Evolutionary conservation across 768 basidiomycete genomes (phyloP).

Genomic region (Phlegmacium glaucopus): DNA sequence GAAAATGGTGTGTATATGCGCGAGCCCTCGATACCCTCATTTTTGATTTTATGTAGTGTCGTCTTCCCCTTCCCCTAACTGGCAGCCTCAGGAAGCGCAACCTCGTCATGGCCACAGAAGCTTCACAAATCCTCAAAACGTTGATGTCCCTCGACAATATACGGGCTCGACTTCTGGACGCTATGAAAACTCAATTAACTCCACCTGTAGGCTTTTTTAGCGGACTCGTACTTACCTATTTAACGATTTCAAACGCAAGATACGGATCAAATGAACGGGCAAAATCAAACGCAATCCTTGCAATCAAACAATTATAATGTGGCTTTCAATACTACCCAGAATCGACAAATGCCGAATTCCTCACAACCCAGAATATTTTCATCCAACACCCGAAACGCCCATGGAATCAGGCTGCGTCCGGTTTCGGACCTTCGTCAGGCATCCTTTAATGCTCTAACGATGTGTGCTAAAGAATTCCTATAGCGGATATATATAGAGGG

Average conservation of each 20-base stretch:
- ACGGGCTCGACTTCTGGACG: too few relatives aligned
- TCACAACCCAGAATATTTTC: background rate
- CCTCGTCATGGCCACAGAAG: too few relatives aligned
- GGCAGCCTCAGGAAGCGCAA: too few relatives aligned
- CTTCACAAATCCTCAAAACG: too few relatives aligned
- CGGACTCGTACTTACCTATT: too few relatives aligned
- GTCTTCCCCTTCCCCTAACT: too few relatives aligned
- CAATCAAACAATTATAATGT: background rate
- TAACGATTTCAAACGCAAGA: background rate
- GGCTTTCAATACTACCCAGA: background rate
- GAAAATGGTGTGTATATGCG: background rate
- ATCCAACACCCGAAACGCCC: conserved; percentile 15
- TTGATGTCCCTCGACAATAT: too few relatives aligned
- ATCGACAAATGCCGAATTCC: background rate
- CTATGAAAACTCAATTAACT: too few relatives aligned
- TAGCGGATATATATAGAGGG: conserved; percentile 78
- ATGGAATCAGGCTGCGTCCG: conserved; percentile 56
- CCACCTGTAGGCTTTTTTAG: too few relatives aligned
- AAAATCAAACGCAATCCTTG: background rate
- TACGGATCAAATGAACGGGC: background rate
- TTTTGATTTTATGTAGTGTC: background rate
- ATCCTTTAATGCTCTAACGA: background rate
- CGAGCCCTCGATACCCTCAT: background rate
- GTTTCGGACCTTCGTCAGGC: conserved; percentile 70
- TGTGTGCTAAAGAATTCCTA: conserved; percentile 6